Percentiles rank a stretch among this genome's conserved stretches.
These are phyloP conservation scores for Fusarium sp. DNA, from an alignment of 2,329 filamentous ascomycete genomes.

Conservation along the genomic window DNA sequence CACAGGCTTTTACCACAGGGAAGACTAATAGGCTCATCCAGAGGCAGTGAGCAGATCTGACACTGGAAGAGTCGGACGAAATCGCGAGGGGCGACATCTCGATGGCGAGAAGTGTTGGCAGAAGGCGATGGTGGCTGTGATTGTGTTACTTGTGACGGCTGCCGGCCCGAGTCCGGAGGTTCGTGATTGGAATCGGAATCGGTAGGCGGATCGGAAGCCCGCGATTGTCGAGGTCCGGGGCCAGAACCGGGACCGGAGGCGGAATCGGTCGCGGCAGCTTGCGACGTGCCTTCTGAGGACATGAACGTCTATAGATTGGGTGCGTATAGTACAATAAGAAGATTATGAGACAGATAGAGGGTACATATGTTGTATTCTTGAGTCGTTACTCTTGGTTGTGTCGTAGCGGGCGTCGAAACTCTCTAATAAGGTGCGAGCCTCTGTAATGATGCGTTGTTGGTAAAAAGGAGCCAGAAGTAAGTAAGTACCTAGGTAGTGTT, in stretches of 20 bases:
- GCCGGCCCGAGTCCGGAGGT: slow-evolving; percentile 10
- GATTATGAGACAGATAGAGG: not conserved
- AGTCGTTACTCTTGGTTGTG: not conserved
- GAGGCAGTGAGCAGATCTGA: slow-evolving; percentile 73
- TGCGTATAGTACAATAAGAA: not conserved
- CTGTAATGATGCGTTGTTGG: not conserved
- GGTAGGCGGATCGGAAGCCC: slow-evolving; percentile 1
- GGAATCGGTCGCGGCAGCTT: slow-evolving; percentile 16
- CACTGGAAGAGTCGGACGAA: slow-evolving; percentile 80
- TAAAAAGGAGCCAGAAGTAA: not conserved
- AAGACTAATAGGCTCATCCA: slow-evolving; percentile 75
- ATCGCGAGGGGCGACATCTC: slow-evolving; percentile 41
- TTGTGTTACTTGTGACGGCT: slow-evolving; percentile 6
- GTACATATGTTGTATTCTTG: not conserved
- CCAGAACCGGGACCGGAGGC: slow-evolving; percentile 24
- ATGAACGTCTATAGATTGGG: slow-evolving; percentile 30
- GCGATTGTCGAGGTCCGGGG: slow-evolving; percentile 14
- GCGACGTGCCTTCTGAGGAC: slow-evolving; percentile 30
- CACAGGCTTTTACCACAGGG: slow-evolving; percentile 86
- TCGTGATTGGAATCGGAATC: slow-evolving; percentile 11
- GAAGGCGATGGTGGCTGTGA: slow-evolving; percentile 7
- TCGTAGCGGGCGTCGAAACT: slow-evolving; percentile 32
- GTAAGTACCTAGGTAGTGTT: not conserved
- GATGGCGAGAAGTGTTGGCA: slow-evolving; percentile 1
- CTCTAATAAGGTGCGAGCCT: slow-evolving; percentile 39